Conservation (phyloP, 805 yeast genomes). For the Metschnikowia kunwiensis region DNA sequence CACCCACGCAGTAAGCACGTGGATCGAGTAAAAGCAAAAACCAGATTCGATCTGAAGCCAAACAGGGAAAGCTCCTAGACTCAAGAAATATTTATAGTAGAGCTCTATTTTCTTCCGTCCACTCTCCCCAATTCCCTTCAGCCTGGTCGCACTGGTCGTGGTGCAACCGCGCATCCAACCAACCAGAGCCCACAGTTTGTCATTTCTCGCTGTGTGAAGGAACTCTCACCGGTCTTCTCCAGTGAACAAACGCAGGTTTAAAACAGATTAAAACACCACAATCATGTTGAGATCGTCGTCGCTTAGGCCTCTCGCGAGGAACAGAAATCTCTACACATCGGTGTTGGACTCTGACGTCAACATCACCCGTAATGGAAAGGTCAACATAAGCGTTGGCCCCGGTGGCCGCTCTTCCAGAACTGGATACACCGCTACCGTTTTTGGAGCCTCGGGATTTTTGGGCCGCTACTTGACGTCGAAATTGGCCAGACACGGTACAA, state of each 20-base stretch:
- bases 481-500: slow-evolving; percentile 79
- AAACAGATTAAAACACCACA: too few species aligned
- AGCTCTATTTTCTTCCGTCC: too few species aligned
- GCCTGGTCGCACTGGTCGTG: slow-evolving; percentile 5
- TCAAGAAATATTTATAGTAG: too few species aligned
- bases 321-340: slow-evolving; percentile 38
- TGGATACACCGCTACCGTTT: slow-evolving; percentile 85
- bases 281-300: slow-evolving; percentile 27
- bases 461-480: slow-evolving; percentile 71
- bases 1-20: too few species aligned
- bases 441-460: slow-evolving; percentile 77
- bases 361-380: slow-evolving; percentile 73
- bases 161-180: slow-evolving; percentile 13
- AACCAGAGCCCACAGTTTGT: slow-evolving; percentile 22
- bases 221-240: too few species aligned
- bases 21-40: too few species aligned
- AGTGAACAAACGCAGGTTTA: too few species aligned
- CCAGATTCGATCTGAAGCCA: too few species aligned
- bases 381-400: slow-evolving; percentile 63
- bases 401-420: slow-evolving; percentile 86
- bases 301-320: slow-evolving; percentile 16
- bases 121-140: too few species aligned
- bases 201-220: slow-evolving; percentile 13
- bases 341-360: slow-evolving; percentile 56
- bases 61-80: too few species aligned